A percentile compares a stretch with the other conserved stretches of the same genome.
Evolutionary conservation across 2,329 filamentous ascomycete genomes (phyloP).

Genomic region (Sclerotinia sclerotiorum): DNA sequence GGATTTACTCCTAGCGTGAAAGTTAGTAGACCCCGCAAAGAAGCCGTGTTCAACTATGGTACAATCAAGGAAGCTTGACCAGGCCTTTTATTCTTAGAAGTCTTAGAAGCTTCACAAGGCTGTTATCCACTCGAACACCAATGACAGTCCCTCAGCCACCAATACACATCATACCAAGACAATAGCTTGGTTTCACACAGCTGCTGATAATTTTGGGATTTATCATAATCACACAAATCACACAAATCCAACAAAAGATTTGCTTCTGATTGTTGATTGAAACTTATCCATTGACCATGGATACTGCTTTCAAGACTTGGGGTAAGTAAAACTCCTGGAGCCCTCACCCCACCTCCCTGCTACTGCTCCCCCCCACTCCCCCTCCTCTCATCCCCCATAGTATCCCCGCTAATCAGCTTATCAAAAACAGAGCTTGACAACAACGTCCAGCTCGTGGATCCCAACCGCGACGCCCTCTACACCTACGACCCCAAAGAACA

Average conservation of each 20-base stretch:
- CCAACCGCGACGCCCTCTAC: constrained; percentile 88
- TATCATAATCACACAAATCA: background rate
- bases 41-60: constrained; percentile 8
- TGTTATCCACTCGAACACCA: background rate
- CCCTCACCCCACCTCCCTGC: constrained; percentile 16
- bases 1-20: background rate
- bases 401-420: constrained; percentile 32
- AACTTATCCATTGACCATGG: constrained; percentile 44
- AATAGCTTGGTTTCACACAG: background rate
- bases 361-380: background rate
- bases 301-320: constrained; percentile 60
- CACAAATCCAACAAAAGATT: background rate
- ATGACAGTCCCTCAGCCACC: background rate
- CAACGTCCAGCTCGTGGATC: constrained; percentile 78
- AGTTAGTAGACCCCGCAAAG: constrained; percentile 10
- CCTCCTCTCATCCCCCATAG: background rate
- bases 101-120: constrained; percentile 23
- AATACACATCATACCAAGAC: background rate
- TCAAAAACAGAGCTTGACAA: constrained; percentile 76
- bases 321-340: constrained; percentile 46
- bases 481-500: constrained; percentile 70
- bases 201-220: background rate
- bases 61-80: background rate
- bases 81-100: background rate
- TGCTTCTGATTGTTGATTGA: background rate